phyloP scores from a whole-genome alignment of 306 rosid genomes.

The Senna tora region DNA sequence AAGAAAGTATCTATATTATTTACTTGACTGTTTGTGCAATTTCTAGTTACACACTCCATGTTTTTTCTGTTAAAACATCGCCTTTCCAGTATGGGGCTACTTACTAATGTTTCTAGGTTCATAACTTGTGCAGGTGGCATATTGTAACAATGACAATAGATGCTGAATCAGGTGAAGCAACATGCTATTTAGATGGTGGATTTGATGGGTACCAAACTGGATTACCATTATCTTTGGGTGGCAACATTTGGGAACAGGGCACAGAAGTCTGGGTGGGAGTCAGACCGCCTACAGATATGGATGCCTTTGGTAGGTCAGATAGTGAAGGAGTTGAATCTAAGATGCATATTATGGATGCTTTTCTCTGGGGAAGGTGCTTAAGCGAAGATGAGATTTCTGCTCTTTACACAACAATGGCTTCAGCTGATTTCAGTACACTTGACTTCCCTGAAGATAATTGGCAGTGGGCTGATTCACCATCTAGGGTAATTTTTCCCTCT shows the following conservation, averaged over 20 bases:
- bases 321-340: constrained; percentile 99
- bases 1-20: background rate
- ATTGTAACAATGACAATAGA: constrained; percentile 95
- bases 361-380: constrained; percentile 96
- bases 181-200: constrained; percentile 94
- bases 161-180: constrained; percentile 92
- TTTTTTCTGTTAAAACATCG: constrained; percentile 23
- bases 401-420: constrained; percentile 74
- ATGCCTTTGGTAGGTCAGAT: constrained; percentile 98
- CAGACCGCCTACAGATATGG: constrained; percentile 93
- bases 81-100: constrained; percentile 3
- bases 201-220: constrained; percentile 94
- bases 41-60: background rate
- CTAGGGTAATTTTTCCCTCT: constrained; percentile 59
- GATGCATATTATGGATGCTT: constrained; percentile 98
- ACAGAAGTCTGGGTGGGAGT: constrained; percentile 96
- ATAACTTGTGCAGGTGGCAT: constrained; percentile 86
- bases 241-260: constrained; percentile 88
- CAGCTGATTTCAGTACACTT: constrained; percentile 66
- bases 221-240: constrained; percentile 75
- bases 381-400: constrained; percentile 97
- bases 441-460: constrained; percentile 92
- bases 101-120: constrained; percentile 27
- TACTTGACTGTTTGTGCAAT: constrained; percentile 1
- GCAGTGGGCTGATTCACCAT: constrained; percentile 98